Conservation (phyloP, 495 filamentous ascomycete species). For the Neurospora hispaniola region DNA sequence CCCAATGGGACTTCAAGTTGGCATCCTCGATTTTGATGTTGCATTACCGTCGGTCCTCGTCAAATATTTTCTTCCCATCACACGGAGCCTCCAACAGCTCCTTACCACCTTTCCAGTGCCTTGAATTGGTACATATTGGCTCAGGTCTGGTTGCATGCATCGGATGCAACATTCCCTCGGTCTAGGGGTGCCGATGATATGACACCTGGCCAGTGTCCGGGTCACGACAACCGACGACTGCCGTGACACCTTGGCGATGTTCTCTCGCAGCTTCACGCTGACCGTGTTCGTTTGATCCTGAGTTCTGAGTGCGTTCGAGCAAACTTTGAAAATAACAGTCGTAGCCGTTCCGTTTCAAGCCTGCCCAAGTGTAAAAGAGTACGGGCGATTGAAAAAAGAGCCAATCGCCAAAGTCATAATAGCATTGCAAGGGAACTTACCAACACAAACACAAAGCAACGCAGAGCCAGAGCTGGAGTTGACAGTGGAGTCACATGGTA, state of each 20-base stretch:
- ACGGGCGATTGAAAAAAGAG: fast-evolving
- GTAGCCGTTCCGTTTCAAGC: not conserved
- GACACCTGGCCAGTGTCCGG: not conserved
- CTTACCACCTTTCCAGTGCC: not conserved
- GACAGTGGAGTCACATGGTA: not conserved
- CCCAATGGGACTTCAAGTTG: not conserved
- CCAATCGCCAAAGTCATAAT: not conserved
- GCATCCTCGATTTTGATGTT: not conserved
- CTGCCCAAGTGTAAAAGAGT: not conserved
- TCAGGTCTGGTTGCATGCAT: not conserved
- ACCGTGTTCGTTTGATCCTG: not conserved
- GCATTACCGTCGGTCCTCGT: not conserved
- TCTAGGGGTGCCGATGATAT: not conserved
- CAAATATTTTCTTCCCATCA: not conserved
- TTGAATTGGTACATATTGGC: not conserved
- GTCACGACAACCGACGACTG: not conserved
- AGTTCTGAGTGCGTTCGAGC: not conserved
- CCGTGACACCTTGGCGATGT: not conserved
- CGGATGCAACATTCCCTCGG: not conserved
- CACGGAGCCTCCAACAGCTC: not conserved
- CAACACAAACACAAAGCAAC: not conserved
- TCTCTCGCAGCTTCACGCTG: not conserved
- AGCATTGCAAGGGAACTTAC: not conserved
- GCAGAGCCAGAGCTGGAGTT: not conserved
- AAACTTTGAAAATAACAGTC: too few relatives aligned